These are phyloP conservation scores for Microdochium bolleyi DNA, from an alignment of 2,329 filamentous ascomycete genomes.

Conservation along the genomic window DNA sequence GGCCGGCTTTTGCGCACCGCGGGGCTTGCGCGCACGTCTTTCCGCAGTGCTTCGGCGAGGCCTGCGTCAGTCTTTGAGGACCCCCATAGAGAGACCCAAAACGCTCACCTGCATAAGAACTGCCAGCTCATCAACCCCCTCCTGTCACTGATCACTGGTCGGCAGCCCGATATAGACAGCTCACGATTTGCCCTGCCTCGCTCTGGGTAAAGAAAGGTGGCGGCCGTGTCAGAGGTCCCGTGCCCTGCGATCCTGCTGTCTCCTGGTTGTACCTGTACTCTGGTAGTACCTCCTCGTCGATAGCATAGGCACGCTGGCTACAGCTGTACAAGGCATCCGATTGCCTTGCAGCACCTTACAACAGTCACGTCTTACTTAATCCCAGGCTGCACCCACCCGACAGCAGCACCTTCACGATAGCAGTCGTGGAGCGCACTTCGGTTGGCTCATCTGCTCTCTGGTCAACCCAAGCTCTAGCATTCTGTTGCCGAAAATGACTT, in stretches of 20 bases:
- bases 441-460: not conserved
- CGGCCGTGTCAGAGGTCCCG: conserved; percentile 10
- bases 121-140: conserved; percentile 36
- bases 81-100: conserved; percentile 22
- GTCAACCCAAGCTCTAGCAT: not conserved
- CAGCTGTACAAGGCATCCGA: conserved; percentile 14
- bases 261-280: conserved; percentile 21
- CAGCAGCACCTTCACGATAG: not conserved
- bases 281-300: conserved; percentile 19
- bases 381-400: not conserved
- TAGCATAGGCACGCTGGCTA: conserved; percentile 18
- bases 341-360: conserved; percentile 16
- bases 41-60: not conserved
- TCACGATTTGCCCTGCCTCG: not conserved
- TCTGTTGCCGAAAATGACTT: not conserved
- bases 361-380: not conserved
- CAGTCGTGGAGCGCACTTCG: not conserved
- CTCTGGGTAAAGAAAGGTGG: not conserved
- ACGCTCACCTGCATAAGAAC: conserved; percentile 35
- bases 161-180: conserved; percentile 13
- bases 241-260: conserved; percentile 23
- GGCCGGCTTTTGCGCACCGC: not conserved
- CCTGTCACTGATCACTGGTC: conserved; percentile 18
- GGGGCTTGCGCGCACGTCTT: not conserved
- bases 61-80: not conserved